Percentiles rank a stretch among this genome's conserved stretches.
phyloP scores from a whole-genome alignment of 768 basidiomycete species.

The Trametes meyenii region DNA sequence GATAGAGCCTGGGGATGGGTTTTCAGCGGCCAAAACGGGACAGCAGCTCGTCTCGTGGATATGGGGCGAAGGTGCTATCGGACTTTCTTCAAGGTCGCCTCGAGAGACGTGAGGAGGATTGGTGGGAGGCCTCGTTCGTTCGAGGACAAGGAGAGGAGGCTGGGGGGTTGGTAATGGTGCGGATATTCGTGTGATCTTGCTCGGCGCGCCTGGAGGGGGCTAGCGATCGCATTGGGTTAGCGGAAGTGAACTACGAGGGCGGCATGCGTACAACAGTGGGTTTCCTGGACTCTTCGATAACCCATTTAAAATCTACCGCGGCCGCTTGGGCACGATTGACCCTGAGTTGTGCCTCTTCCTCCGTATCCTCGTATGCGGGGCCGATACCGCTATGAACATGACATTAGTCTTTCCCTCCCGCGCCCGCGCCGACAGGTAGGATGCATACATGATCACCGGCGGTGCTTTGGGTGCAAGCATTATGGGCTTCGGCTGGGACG shows the following conservation, averaged over 20 bases:
- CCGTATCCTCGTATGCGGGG: slow-evolving; percentile 35
- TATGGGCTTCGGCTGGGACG: slow-evolving; percentile 23
- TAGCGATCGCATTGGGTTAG: background rate
- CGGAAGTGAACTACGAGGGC: background rate
- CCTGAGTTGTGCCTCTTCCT: slow-evolving; percentile 30
- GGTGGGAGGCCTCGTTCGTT: slow-evolving; percentile 3
- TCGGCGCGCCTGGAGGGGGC: slow-evolving; percentile 1
- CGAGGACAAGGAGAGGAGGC: slow-evolving; percentile 1
- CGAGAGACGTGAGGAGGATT: slow-evolving; percentile 3
- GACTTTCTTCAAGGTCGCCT: background rate
- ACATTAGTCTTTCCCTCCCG: background rate
- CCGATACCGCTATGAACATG: slow-evolving; percentile 28
- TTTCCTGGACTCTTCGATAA: slow-evolving; percentile 29
- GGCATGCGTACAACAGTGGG: slow-evolving; percentile 26
- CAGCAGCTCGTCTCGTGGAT: slow-evolving; percentile 22
- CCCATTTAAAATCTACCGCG: slow-evolving; percentile 35
- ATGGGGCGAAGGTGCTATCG: slow-evolving; percentile 29
- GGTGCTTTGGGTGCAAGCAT: slow-evolving; percentile 26
- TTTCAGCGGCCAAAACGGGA: slow-evolving; percentile 15
- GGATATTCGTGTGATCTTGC: slow-evolving; percentile 8
- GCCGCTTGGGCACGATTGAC: slow-evolving; percentile 29
- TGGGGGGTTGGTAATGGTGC: background rate
- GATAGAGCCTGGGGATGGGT: background rate
- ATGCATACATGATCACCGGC: slow-evolving; percentile 25
- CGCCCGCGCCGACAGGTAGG: background rate